A percentile compares a stretch with the other conserved stretches of the same genome.
phyloP scores from a whole-genome alignment of 2,329 filamentous ascomycete species.

The Botryotinia narcissicola region DNA sequence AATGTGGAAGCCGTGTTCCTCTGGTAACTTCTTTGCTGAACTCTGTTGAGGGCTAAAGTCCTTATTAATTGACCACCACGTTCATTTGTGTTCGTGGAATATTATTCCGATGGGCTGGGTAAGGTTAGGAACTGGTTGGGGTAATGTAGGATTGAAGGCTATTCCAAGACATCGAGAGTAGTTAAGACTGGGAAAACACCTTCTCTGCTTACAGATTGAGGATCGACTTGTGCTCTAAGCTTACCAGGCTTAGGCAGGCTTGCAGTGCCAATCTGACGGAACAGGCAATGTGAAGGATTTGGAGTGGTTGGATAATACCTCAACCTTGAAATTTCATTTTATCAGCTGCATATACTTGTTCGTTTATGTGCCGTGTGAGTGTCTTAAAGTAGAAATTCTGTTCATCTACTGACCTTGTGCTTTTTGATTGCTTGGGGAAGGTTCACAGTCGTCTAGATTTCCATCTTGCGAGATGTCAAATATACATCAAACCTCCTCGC shows the following conservation, averaged over 20 bases:
- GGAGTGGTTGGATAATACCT: constrained; percentile 8
- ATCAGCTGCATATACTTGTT: constrained; percentile 14
- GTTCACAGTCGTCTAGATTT: not conserved
- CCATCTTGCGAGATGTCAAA: not conserved
- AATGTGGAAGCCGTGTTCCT: not conserved
- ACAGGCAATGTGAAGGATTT: not conserved
- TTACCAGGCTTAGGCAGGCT: not conserved
- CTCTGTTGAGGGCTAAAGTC: not conserved
- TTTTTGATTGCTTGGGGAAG: not conserved
- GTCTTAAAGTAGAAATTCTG: not conserved
- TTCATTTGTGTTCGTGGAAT: not conserved
- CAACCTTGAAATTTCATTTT: constrained; percentile 19
- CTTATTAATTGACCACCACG: not conserved
- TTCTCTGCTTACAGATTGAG: not conserved
- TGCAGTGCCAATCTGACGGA: not conserved
- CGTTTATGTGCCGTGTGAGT: not conserved
- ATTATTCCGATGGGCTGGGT: constrained; percentile 8
- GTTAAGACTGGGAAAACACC: not conserved
- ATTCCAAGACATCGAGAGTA: not conserved
- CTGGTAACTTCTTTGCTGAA: not conserved
- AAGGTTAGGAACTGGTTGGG: not conserved
- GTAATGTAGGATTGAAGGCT: not conserved
- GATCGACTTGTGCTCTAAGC: not conserved
- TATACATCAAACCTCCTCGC: not conserved
- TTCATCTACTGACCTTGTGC: not conserved